A percentile compares a stretch with the other conserved stretches of the same genome.
Conservation (phyloP, 176 grass and related monocot species). For the Echinochloa phyllopogon region DNA sequence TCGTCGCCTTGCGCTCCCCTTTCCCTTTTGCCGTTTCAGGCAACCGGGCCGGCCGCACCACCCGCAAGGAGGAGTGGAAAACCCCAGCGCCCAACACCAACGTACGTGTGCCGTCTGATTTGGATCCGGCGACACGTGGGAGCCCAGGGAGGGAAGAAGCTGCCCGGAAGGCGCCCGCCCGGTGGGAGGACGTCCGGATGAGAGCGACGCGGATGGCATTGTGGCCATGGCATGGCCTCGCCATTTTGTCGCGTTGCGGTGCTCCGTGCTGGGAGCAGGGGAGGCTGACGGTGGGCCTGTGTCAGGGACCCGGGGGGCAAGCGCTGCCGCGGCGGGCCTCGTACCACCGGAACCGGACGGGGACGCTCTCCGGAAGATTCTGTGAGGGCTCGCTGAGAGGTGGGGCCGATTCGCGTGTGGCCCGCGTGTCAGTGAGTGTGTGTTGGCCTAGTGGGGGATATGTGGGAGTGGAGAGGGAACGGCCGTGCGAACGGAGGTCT, state of each 20-base stretch:
- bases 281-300: neutral
- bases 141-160: neutral
- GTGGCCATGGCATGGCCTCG: neutral
- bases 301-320: constrained; percentile 13
- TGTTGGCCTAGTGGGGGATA: neutral
- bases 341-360: neutral
- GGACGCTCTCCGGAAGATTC: neutral
- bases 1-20: constrained; percentile 21
- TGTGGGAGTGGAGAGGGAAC: rapidly evolving
- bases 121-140: neutral
- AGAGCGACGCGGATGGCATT: neutral
- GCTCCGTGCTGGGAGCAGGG: neutral
- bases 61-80: neutral
- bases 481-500: neutral
- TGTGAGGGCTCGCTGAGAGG: neutral
- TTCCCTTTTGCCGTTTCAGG: constrained; percentile 36
- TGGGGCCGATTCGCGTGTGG: neutral
- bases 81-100: neutral
- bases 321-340: neutral
- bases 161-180: neutral
- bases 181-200: neutral
- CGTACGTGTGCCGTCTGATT: neutral
- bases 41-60: neutral
- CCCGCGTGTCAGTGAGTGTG: neutral
- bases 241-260: neutral